Conservation (phyloP, 257 asterid genomes). For the Solanum okadae region DNA sequence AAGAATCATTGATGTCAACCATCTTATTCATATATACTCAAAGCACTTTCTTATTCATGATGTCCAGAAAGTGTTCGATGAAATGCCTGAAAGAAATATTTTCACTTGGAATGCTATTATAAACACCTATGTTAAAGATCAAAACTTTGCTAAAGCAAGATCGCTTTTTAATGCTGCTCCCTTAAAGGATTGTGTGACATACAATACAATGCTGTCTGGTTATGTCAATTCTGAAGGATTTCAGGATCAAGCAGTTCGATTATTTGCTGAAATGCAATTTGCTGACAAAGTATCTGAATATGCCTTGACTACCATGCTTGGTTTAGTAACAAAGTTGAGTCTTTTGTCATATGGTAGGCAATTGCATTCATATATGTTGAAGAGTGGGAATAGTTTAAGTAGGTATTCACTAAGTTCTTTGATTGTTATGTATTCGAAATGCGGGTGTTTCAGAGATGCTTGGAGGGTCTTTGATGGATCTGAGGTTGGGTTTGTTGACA, state of each 20-base stretch:
- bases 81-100: conserved; percentile 68
- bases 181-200: conserved; percentile 54
- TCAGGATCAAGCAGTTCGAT: conserved; percentile 36
- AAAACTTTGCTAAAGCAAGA: conserved; percentile 36
- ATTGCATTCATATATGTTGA: conserved; percentile 69
- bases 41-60: conserved; percentile 31
- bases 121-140: conserved; percentile 44
- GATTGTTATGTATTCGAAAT: conserved; percentile 85
- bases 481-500: conserved; percentile 25
- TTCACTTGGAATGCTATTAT: conserved; percentile 75
- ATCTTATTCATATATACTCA: conserved; percentile 41
- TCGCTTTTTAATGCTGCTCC: conserved; percentile 48
- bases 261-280: conserved; percentile 50
- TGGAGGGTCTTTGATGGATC: conserved; percentile 32
- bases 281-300: conserved; percentile 53
- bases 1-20: conserved; percentile 33
- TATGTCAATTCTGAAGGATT: conserved; percentile 41
- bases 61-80: conserved; percentile 66
- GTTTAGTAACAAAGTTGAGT: conserved; percentile 47
- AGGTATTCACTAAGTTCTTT: conserved; percentile 65
- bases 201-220: conserved; percentile 61
- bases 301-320: conserved; percentile 68
- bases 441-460: conserved; percentile 50
- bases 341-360: conserved; percentile 45
- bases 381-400: conserved; percentile 59